Evolutionary conservation across 176 grass and related monocot species (phyloP).

Genomic region (Triticum dicoccoides): DNA sequence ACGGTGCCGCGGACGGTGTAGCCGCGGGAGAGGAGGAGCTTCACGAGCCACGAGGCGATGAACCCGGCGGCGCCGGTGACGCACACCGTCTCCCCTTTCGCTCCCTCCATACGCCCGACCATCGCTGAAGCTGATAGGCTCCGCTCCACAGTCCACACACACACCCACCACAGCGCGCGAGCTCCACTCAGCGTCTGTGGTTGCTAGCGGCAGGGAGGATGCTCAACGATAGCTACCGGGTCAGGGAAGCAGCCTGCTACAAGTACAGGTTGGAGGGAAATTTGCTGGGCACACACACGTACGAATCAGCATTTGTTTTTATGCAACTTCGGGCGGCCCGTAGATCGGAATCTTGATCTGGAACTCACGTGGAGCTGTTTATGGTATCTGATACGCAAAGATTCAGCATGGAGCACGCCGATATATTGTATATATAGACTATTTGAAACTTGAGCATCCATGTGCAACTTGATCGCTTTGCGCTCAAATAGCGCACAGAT

Average conservation of each 20-base stretch:
- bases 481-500: neutral
- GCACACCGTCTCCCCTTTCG: slow-evolving; percentile 30
- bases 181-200: neutral
- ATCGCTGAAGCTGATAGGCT: slow-evolving; percentile 10
- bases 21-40: slow-evolving; percentile 60
- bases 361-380: neutral
- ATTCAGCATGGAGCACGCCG: neutral
- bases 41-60: slow-evolving; percentile 59
- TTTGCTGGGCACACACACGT: neutral
- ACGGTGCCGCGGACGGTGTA: slow-evolving; percentile 63
- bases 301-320: neutral
- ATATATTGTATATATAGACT: neutral
- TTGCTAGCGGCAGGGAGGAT: neutral
- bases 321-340: neutral
- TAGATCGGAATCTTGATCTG: neutral
- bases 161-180: neutral
- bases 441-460: neutral
- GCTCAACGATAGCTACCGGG: neutral
- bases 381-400: neutral
- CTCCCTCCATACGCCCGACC: slow-evolving; percentile 1
- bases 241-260: neutral
- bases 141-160: neutral
- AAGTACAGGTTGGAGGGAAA: neutral
- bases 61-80: slow-evolving; percentile 60
- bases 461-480: neutral